These are phyloP conservation scores for Sphagnurus paluster DNA, from an alignment of 1,284 basidiomycete species.

Conservation along the genomic window DNA sequence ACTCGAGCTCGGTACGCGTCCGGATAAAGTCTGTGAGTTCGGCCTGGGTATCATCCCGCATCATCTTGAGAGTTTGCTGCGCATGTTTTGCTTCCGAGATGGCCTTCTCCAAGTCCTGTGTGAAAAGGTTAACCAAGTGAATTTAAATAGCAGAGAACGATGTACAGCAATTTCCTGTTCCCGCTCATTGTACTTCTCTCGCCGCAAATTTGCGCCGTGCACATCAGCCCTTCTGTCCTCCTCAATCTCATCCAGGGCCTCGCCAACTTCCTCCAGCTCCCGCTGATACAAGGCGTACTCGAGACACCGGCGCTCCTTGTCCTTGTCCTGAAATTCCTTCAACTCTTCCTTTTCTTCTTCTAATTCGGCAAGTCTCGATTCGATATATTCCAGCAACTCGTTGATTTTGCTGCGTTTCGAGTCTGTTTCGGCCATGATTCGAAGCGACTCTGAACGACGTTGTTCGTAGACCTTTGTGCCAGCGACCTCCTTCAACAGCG, in stretches of 20 bases:
- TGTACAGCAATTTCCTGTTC: slow-evolving; percentile 83
- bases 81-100: slow-evolving; percentile 73
- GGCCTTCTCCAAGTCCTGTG: slow-evolving; percentile 70
- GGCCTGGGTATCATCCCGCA: slow-evolving; percentile 70
- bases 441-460: slow-evolving; percentile 86
- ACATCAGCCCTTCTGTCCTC: slow-evolving; percentile 82
- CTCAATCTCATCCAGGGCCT: slow-evolving; percentile 82
- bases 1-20: slow-evolving; percentile 78
- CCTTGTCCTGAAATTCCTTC: slow-evolving; percentile 94
- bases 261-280: slow-evolving; percentile 87
- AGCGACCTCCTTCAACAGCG: slow-evolving; percentile 95
- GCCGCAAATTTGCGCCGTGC: slow-evolving; percentile 78
- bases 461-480: slow-evolving; percentile 99
- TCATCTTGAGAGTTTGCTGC: slow-evolving; percentile 67
- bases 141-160: slow-evolving; percentile 23
- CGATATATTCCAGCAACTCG: slow-evolving; percentile 90
- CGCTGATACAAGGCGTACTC: slow-evolving; percentile 95
- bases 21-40: slow-evolving; percentile 83
- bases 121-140: neutral
- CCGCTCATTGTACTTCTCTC: slow-evolving; percentile 80
- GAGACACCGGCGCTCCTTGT: slow-evolving; percentile 91
- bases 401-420: slow-evolving; percentile 90
- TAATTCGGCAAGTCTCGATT: slow-evolving; percentile 86
- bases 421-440: slow-evolving; percentile 97
- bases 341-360: slow-evolving; percentile 98